Conservation (phyloP, 2,329 filamentous ascomycete genomes). For the Neonectria neomacrospora region DNA sequence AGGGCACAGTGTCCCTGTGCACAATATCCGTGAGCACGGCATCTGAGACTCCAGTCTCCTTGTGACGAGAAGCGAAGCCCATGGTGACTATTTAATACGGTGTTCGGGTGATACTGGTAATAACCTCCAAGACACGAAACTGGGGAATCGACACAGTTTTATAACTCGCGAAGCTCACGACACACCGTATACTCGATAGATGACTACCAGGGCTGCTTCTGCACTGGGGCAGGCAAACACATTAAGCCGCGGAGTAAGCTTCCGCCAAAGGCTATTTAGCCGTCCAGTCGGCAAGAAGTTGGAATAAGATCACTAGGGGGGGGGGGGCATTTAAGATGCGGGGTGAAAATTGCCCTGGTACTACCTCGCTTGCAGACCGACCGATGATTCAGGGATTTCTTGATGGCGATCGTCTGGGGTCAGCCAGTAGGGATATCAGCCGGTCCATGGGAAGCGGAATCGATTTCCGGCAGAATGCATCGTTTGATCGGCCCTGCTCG, state of each 20-base stretch:
- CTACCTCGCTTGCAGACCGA: neutral
- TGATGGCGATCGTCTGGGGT: neutral
- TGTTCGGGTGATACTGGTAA: neutral
- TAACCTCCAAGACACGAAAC: neutral
- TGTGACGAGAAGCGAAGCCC: constrained; percentile 17
- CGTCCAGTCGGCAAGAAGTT: constrained; percentile 4
- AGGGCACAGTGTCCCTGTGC: constrained; percentile 50
- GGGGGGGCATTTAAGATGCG: neutral
- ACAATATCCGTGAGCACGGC: constrained; percentile 48
- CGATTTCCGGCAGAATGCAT: neutral
- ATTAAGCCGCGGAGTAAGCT: neutral
- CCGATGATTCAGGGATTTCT: neutral
- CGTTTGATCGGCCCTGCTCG: neutral
- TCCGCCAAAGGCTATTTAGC: constrained; percentile 12
- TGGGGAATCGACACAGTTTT: neutral
- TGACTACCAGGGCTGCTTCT: neutral
- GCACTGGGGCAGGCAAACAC: neutral
- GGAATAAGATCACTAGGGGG: neutral
- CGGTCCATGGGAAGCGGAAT: neutral
- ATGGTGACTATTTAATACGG: neutral
- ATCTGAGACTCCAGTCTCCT: constrained; percentile 20
- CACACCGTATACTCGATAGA: neutral
- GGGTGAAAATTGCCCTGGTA: neutral
- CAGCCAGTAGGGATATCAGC: neutral
- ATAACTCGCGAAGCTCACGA: neutral